Evolutionary conservation across 2,329 filamentous ascomycete genomes (phyloP), one percentile per base, ranked within the genome.

Genomic region (Aureobasidium sp.): DNA sequence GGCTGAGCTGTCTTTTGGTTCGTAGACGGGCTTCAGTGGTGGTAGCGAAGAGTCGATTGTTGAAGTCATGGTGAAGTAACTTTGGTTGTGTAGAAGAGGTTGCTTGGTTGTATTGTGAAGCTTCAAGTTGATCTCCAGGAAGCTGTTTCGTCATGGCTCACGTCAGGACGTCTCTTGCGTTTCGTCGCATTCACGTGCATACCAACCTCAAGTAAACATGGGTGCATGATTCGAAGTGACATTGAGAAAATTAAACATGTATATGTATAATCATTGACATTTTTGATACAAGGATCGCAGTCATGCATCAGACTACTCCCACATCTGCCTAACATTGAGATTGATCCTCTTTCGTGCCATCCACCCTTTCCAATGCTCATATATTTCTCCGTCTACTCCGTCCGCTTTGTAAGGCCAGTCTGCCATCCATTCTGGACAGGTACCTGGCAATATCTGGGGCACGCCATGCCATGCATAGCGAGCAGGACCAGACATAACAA

Each of bases 401-500:
- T 66, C 63, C 34, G 66, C 64, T 29, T 66, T 68, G 10, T 73
- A 78, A 9, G 92, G 92, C 92, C 92, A 97, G 44, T 87, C 78
- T 61, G 79, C 76, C 54, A 97, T 74, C 73, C 86, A 89, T 0
- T 77, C 77, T 0, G 93, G 93, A 74, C 92, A 97, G 0, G 90
- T 96, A 0, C 78, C 83, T 50, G 85, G 82, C 39, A 97, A 70
- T 13, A 97, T 87, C 72, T 92, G 94, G 7, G 94, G 92, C 13
- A 97, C 91, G 13, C 90, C 92, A 76, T 97, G 94, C 93, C 93
- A 97, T 2, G 93, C 92, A 74, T 91, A 96, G 45, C 94, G 81
- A 4, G 90, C 88, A 62, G 85, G 80, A 25, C 88, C 83, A 54
- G 84, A 86, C 93, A 99, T 97, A 70, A 95, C 91, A 1, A 97